Percentiles rank a stretch among this genome's conserved stretches.
Conservation (phyloP, 2,329 filamentous ascomycete genomes). For the Stagonosporopsis tanaceti region DNA sequence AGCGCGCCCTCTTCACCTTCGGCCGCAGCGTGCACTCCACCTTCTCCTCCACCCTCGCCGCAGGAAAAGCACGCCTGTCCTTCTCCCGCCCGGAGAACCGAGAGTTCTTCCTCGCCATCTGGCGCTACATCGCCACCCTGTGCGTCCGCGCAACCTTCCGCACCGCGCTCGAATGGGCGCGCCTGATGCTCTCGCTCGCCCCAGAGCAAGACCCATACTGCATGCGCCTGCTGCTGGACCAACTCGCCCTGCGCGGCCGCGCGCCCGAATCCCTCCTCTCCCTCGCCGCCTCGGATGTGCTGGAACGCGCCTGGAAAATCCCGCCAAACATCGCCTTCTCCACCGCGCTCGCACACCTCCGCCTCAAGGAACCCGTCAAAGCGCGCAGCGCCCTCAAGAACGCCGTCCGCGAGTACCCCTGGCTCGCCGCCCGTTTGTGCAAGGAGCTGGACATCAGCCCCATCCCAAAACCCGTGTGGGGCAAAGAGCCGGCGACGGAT, state of each 20-base stretch:
- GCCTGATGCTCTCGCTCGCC: conserved; percentile 79
- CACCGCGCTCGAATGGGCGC: conserved; percentile 93
- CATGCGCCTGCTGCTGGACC: conserved; percentile 80
- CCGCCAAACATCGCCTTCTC: conserved; percentile 79
- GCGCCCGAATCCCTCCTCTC: conserved; percentile 80
- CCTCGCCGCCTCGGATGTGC: conserved; percentile 65
- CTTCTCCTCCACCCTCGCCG: conserved; percentile 77
- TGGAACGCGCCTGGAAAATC: conserved; percentile 57
- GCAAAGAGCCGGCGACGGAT: conserved; percentile 70
- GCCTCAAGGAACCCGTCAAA: conserved; percentile 70
- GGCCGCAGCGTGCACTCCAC: conserved; percentile 86
- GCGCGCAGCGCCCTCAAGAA: conserved; percentile 70
- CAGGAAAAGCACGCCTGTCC: conserved; percentile 81
- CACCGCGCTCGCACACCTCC: conserved; percentile 76
- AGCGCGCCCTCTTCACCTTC: conserved; percentile 91
- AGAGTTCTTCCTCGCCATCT: conserved; percentile 89
- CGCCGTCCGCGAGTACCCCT: conserved; percentile 79
- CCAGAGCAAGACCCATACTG: conserved; percentile 80
- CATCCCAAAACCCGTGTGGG: conserved; percentile 84
- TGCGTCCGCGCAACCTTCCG: conserved; percentile 91
- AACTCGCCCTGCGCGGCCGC: conserved; percentile 81
- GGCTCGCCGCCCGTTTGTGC: conserved; percentile 83
- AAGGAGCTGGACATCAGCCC: conserved; percentile 79
- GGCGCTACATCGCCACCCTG: conserved; percentile 86
- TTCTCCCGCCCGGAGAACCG: conserved; percentile 86